Evolutionary conservation across 192 early-diverging fungal genomes (phyloP), one percentile per base, ranked within the genome.

Genomic region (Phycomyces nitens): DNA sequence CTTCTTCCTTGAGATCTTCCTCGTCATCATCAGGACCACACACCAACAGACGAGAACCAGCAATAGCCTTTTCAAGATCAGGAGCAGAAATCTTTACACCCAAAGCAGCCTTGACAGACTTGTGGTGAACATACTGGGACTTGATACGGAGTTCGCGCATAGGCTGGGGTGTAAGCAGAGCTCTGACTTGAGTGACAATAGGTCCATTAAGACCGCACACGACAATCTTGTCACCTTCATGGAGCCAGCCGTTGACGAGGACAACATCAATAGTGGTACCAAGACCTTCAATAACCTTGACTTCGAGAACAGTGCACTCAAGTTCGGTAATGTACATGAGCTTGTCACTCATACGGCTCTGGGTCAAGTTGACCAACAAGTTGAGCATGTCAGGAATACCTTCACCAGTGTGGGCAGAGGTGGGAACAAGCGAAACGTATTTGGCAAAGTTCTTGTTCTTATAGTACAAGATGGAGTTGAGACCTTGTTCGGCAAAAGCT

Each of bases 251-350:
- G 80, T 99, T 99, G 8, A 92, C 93, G 44, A 99, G 81, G 23
- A 99, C 81, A 23, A 98, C 96, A 78, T 99, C 97, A 57, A 98
- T 93, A 2, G 97, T 98, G 0, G 95, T 99, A 60, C 96, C 96
- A 47, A 95, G 84, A 69, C 97, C 97, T 80, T 99, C 97, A 70
- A 98, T 87, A 12, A 96, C 96, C 84, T 99, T 99, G 69, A 99
- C 97, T 84, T 99, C 97, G 63, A 99, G 74, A 41, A 99, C 95
- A 18, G 97, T 98, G 84, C 94, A 96, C 80, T 97, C 93, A 23
- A 97, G 77, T 78, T 95, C 93, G 10, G 92, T 91, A 56, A 97
- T 79, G 65, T 97, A 99, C 97, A 98, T 99, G 47, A 99, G 80
- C 64, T 88, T 75, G 50, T 94, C 86, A n/a, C 92, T 87, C 94